Evolutionary conservation across 192 early-diverging fungal species (phyloP), one percentile per base, ranked within the genome.

Genomic region (Backusella sp.): DNA sequence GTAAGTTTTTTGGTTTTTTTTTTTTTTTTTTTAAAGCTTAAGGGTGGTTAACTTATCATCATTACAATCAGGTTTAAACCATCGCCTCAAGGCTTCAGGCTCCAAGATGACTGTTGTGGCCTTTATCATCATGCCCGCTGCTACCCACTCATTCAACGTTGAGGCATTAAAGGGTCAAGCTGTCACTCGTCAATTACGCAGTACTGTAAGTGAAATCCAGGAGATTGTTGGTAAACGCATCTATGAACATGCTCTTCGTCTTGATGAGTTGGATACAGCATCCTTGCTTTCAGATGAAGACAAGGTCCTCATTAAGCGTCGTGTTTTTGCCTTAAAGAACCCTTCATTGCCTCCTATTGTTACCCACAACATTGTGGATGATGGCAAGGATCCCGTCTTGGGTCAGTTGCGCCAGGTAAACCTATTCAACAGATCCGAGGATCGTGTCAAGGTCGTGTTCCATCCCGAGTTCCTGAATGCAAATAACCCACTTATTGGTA

Each of bases 391-490:
- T 84, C 95, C 96, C 0, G 94, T 99, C 30, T 79, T 99, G 75
- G 88, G 66, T 49, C 91, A 95, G 69, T 83, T 98, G 49, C 94
- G 96, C 52, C 85, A 90, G 11, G 85, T 94, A 39, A 87, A 89
- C 19, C 84, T 99, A 46, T 96, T 96, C 85, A 99, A 99, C 88
- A 86, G 91, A 76, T 89, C 93, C 67, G 83, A 87, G 30, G 97
- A 99, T 84, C 91, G 96, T 72, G 96, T 98, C 80, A 99, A 98
- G 86, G 88, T 99, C 12, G 89, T 99, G 7, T 99, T 97, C 91
- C 97, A 99, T 74, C 97, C 97, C n/a, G 96, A 99, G 83, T 99
- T 97, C 85, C 85, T 99, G 62, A 97, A 92, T 84, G 87, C 95
- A 28, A 98, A 96, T 88, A 97, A 95, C 86, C 97, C 97, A 1